phyloP scores from a whole-genome alignment of 2,329 filamentous ascomycete species.

The Fusarium sp. region DNA sequence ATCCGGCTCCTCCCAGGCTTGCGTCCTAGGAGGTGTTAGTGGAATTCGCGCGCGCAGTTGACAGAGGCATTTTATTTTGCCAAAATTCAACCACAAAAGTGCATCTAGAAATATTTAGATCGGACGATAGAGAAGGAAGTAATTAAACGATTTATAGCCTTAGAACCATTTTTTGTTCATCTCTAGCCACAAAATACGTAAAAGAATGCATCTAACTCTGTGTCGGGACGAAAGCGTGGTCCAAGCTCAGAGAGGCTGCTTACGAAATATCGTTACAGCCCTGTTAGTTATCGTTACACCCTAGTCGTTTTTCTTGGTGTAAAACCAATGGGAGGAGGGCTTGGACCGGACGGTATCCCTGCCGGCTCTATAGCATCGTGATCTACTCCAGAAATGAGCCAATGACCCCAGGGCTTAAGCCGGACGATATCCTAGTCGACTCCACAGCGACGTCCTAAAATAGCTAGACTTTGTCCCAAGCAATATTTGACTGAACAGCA shows the following conservation, averaged over 20 bases:
- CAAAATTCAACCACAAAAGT: not conserved
- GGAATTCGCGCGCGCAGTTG: not conserved
- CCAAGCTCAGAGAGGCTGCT: not conserved
- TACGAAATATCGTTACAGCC: constrained; percentile 4
- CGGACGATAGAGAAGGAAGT: not conserved
- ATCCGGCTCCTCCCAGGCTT: not conserved
- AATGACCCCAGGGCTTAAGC: not conserved
- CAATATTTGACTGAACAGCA: not conserved
- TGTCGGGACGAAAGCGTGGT: not conserved
- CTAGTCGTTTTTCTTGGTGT: not conserved
- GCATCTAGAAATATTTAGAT: not conserved
- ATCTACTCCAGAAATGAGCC: not conserved
- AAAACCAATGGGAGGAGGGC: constrained; percentile 4
- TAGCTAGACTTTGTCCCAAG: not conserved
- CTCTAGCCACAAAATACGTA: not conserved
- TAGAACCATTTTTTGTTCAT: not conserved
- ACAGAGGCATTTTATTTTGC: too few relatives aligned
- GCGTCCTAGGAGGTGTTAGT: not conserved
- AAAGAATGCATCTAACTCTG: not conserved
- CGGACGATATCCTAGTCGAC: not conserved
- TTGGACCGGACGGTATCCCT: not conserved
- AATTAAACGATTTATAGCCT: not conserved
- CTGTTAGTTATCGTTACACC: not conserved
- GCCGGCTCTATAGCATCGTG: not conserved
- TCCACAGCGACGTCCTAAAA: not conserved